phyloP scores from a whole-genome alignment of 1,284 basidiomycete genomes.

The Prillingera fragicola region DNA sequence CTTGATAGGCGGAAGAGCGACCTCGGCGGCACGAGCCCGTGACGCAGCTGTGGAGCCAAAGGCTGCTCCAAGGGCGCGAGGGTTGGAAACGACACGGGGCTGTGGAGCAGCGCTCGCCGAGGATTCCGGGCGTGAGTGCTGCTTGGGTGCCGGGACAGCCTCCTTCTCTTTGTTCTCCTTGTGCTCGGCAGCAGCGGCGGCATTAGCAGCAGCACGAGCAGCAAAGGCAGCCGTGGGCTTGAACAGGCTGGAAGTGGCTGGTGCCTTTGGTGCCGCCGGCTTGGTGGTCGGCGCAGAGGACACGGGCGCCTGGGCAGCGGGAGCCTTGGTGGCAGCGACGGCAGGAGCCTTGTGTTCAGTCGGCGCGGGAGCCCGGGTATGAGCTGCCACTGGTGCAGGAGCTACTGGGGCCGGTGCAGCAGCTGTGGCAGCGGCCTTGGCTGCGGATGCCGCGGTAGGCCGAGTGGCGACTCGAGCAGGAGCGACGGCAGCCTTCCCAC shows the following conservation, averaged over 20 bases:
- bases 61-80: neutral
- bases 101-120: neutral
- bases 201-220: conserved; percentile 10
- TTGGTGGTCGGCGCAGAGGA: conserved; percentile 4
- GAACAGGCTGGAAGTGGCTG: conserved; percentile 3
- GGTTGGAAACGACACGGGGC: neutral
- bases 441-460: too few species aligned
- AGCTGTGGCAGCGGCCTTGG: conserved; percentile 1
- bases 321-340: neutral
- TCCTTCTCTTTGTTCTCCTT: conserved; percentile 2
- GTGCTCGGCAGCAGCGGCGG: conserved; percentile 1
- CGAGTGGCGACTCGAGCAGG: conserved; percentile 10
- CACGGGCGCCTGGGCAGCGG: conserved; percentile 5
- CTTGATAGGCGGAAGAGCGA: conserved; percentile 26
- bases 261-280: conserved; percentile 1
- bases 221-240: conserved; percentile 19
- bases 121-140: neutral
- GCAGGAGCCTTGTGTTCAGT: neutral
- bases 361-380: neutral
- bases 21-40: conserved; percentile 15
- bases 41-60: conserved; percentile 15
- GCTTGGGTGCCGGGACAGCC: neutral
- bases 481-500: conserved; percentile 14
- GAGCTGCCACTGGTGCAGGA: neutral
- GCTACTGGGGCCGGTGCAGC: neutral